Evolutionary conservation across 1,284 basidiomycete species (phyloP).

Genomic region (Boletus calvinii): DNA sequence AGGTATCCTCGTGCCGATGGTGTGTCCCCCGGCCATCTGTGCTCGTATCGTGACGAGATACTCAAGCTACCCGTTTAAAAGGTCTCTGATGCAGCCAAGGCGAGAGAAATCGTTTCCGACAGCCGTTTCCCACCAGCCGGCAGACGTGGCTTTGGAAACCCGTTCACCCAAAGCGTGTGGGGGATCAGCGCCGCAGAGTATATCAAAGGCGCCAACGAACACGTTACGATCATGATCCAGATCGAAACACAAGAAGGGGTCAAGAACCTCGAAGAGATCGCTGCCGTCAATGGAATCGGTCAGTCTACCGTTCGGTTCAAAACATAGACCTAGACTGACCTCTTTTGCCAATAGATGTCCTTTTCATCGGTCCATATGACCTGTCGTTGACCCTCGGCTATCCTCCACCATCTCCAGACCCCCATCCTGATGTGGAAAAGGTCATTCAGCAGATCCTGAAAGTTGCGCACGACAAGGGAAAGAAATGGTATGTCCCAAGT

Average conservation of each 20-base stretch:
- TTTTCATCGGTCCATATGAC: conserved; percentile 72
- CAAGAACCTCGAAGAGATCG: conserved; percentile 59
- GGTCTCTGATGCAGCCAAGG: conserved; percentile 60
- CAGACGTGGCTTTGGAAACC: conserved; percentile 59
- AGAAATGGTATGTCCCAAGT: conserved; percentile 56
- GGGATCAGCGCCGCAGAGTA: conserved; percentile 51
- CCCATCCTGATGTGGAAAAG: conserved; percentile 60
- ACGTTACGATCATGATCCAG: conserved; percentile 61
- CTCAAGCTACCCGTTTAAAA: conserved; percentile 20
- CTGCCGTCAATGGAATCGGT: conserved; percentile 64
- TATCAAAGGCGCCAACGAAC: conserved; percentile 53
- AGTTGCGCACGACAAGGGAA: conserved; percentile 53
- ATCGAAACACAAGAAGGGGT: conserved; percentile 65
- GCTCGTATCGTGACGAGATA: background rate
- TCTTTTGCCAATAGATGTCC: conserved; percentile 37
- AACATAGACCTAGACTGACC: background rate
- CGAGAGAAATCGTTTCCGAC: conserved; percentile 52
- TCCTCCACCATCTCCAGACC: conserved; percentile 58
- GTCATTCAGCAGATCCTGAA: conserved; percentile 58
- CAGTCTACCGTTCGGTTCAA: conserved; percentile 11
- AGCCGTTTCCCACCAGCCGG: conserved; percentile 58
- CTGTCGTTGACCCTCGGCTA: conserved; percentile 60
- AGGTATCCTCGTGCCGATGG: conserved; percentile 66
- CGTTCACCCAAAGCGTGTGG: conserved; percentile 59
- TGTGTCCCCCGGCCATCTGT: conserved; percentile 22